A percentile compares a stretch with the other conserved stretches of the same genome.
phyloP scores from a whole-genome alignment of 306 rosid genomes.

The cucumber (Cucumis sativus) region Cucumber_9930_V3 NC_026659.2:24430001-24430500 shows the following conservation, averaged over 20 bases:
- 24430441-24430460: not conserved
- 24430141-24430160: not conserved
- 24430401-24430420: not conserved
- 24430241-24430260: not conserved
- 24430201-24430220: not conserved
- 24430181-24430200: not conserved
- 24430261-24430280: not conserved
- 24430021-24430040: conserved; percentile 61
- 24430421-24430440: not conserved
- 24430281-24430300: not conserved
- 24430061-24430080: conserved; percentile 35
- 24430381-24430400: not conserved
- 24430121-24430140: not conserved
- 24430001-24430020: not conserved
- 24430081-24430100: not conserved
- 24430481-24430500: not conserved
- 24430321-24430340: not conserved
- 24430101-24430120: not conserved
- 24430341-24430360: not conserved
- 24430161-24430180: not conserved
- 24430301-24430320: not conserved
- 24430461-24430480: not conserved
- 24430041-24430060: conserved; percentile 66
- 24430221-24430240: not conserved
- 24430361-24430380: not conserved